A percentile compares a stretch with the other conserved stretches of the same genome.
Evolutionary conservation across 257 asterid species (phyloP).

Genomic region (Gentiana dahurica): DNA sequence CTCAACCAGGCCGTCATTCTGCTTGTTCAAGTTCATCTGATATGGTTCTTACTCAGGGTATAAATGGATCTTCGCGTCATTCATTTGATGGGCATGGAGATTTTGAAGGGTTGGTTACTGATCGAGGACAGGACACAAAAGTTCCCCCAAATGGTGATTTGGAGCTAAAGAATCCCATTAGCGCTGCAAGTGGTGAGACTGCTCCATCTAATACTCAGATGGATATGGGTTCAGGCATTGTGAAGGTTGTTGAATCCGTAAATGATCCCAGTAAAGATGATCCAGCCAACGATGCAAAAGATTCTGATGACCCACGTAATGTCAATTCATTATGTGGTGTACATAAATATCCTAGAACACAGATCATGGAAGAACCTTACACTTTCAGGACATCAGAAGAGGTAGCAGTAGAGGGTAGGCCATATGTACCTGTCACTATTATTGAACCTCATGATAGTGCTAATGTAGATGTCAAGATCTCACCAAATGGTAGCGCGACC

Average conservation of each 20-base stretch:
- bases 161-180: constrained; percentile 30
- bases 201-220: constrained; percentile 23
- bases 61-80: constrained; percentile 42
- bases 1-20: constrained; percentile 58
- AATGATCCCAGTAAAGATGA: constrained; percentile 24
- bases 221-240: constrained; percentile 28
- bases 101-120: constrained; percentile 27
- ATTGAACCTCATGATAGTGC: constrained; percentile 31
- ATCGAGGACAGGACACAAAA: constrained; percentile 27
- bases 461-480: constrained; percentile 21
- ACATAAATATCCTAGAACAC: constrained; percentile 21
- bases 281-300: constrained; percentile 19
- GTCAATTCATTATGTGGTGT: constrained; percentile 28
- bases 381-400: constrained; percentile 23
- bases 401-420: constrained; percentile 22
- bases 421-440: constrained; percentile 19
- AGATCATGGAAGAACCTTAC: constrained; percentile 23
- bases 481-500: constrained; percentile 25
- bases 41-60: constrained; percentile 35
- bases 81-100: constrained; percentile 34
- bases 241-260: constrained; percentile 28
- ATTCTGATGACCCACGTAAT: constrained; percentile 29
- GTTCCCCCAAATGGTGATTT: constrained; percentile 19
- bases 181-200: constrained; percentile 27
- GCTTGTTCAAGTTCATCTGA: constrained; percentile 52